Base-by-base conservation (phyloP, 345 rosid genomes). In the Gossypium bickii region DNA sequence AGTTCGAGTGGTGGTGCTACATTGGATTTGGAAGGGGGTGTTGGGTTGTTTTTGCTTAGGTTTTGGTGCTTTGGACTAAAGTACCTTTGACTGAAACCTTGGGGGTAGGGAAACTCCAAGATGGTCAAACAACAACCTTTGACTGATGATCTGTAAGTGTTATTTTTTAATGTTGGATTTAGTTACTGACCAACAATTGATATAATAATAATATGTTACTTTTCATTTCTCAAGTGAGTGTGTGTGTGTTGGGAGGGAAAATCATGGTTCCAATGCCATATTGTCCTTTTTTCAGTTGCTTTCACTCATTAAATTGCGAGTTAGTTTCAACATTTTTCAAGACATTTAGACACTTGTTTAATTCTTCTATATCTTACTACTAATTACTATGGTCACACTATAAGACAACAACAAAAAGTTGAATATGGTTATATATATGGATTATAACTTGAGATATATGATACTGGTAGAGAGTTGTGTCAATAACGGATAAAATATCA, bases 121-220 rank as follows among this genome's bases (percentile, higher is more conserved):
- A 15, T 47, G 71, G 71, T 67, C 55, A 47, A 58, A n/a, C 70
- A 45, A 66, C 43, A 67, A 24, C 22, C 43, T 48, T 67, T 49
- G 72, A 68, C 58, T 65, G 9, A 44, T 67, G 13, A 18, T 57
- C 61, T 57, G 22, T 55, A 53, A 20, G 12, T 13, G n/a, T 0
- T 2, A 34, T 20, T 66, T 47, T 67, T 67, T 12, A 18, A 13
- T 20, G 34, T 67, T 22, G 13, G 61, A 24, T 12, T 12, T 10
- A 7, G 12, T 58, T 58, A 47, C 51, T 47, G 13, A 60, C n/a
- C 16, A 12, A 25, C 63, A 25, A 34, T 34, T 5, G 7, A 34
- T 34, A 34, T 34, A 34, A 34, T 34, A 34, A 20, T 56, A 2
- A 52, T 52, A 51, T 51, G 17, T 3, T 51, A 51, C 1, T 51